Base-by-base conservation (phyloP, 257 asterid genomes). In the Jaltomata sinuosa region DNA sequence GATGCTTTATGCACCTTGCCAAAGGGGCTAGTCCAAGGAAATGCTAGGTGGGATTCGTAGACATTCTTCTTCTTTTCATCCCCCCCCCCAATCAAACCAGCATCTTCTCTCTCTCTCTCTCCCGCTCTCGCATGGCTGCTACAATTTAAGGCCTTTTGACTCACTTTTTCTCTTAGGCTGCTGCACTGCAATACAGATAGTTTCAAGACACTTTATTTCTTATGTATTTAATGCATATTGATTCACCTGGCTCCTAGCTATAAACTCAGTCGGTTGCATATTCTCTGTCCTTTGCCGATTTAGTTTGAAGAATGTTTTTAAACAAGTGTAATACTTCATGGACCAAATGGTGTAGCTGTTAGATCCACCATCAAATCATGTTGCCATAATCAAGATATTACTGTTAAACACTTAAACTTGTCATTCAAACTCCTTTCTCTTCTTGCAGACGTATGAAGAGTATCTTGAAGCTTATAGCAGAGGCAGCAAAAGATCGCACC, bases 401-500 rank as follows among this genome's bases (percentile, higher is more conserved):
- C 42, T 16, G 61, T 71, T n/a, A n/a, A n/a, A 3, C 27, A n/a
- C n/a, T n/a, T n/a, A 1, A 72, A 74, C 36, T 15, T 47, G 18
- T 16, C 81, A 11, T n/a, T 57, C 36, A 29, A 5, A 12, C 25
- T 82, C 50, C 19, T 78, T 79, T 90, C 50, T 83, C 68, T 47
- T 86, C 45, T 81, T 89, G 93, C 93, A 96, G 99, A 93, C 96
- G 29, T 96, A 96, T 92, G 99, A 96, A 90, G 98, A 96, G 85
- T 96, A 96, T 85, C 87, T 94, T 83, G 99, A 94, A 88, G 98
- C 98, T 83, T 94, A 92, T 88, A 87, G 88, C 86, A 91, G 89
- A 88, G 87, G 90, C 84, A 81, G 85, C 89, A 87, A 89, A 90
- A 92, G 84, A 89, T 80, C 64, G 14, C 87, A 89, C 86, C 89